Evolutionary conservation across 441 rosid species (phyloP).

Genomic region (Biscutella laevigata): DNA sequence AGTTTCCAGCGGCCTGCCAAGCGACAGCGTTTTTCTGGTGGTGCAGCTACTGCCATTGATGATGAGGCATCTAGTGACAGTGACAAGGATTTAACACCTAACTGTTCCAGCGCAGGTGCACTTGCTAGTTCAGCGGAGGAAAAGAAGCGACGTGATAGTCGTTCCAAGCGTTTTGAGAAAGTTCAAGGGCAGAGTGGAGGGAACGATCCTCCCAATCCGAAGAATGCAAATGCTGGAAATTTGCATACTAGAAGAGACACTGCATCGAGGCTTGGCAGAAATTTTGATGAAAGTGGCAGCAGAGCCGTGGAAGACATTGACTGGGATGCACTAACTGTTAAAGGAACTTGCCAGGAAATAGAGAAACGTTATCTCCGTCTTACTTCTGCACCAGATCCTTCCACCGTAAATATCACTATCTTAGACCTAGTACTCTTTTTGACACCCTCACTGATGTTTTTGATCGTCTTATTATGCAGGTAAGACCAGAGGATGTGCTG

Average conservation of each 20-base stretch:
- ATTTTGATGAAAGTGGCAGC: conserved; percentile 69
- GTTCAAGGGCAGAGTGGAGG: conserved; percentile 58
- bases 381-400: conserved; percentile 97
- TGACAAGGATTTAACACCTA: conserved; percentile 78
- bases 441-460: conserved; percentile 3
- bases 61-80: conserved; percentile 89
- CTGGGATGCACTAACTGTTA: conserved; percentile 96
- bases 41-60: conserved; percentile 38
- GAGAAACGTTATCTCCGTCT: conserved; percentile 98
- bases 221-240: conserved; percentile 57
- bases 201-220: conserved; percentile 43
- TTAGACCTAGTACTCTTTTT: conserved; percentile 3
- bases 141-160: conserved; percentile 82
- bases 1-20: conserved; percentile 57
- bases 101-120: conserved; percentile 65
- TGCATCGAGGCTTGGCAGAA: conserved; percentile 65
- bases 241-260: conserved; percentile 64
- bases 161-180: conserved; percentile 88
- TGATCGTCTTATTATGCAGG: conserved; percentile 39
- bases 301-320: conserved; percentile 98
- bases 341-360: conserved; percentile 92
- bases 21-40: conserved; percentile 65
- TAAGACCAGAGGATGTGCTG: conserved; percentile 94
- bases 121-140: conserved; percentile 75
- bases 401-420: conserved; percentile 52